phyloP scores from a whole-genome alignment of 768 basidiomycete genomes.

The Mycena polygramma region DNA sequence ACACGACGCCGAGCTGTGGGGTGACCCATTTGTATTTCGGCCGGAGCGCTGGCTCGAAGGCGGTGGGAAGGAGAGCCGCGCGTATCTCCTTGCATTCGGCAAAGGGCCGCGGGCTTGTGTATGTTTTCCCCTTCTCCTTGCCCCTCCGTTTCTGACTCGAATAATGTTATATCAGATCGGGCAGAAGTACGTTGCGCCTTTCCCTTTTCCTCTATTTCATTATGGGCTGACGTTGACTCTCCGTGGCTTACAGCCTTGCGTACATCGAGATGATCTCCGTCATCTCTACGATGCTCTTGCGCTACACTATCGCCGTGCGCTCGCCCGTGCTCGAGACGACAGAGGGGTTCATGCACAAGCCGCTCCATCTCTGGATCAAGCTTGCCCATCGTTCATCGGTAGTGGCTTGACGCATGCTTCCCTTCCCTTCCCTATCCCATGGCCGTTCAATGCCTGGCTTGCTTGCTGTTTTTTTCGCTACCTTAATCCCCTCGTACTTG shows the following conservation, averaged over 20 bases:
- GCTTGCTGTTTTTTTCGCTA: too few species aligned
- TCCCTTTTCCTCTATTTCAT: too few species aligned
- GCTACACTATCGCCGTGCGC: conserved; percentile 43
- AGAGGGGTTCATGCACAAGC: conserved; percentile 49
- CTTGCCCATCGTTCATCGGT: too few species aligned
- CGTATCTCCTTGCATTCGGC: conserved; percentile 47
- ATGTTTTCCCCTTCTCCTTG: too few species aligned
- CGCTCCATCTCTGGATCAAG: conserved; percentile 5
- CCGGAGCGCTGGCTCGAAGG: conserved; percentile 54
- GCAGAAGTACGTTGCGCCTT: too few species aligned
- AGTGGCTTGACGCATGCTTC: too few species aligned
- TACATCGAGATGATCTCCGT: conserved; percentile 46
- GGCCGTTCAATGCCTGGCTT: background rate
- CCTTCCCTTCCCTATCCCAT: too few species aligned
- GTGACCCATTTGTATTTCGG: conserved; percentile 48
- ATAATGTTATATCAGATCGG: too few species aligned
- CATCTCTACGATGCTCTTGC: conserved; percentile 42
- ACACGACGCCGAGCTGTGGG: conserved; percentile 49
- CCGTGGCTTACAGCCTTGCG: conserved; percentile 37
- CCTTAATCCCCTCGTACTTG: too few species aligned
- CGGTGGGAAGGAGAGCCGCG: conserved; percentile 34
- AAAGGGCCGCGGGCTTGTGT: too few species aligned
- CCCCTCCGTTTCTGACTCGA: too few species aligned
- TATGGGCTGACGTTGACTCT: too few species aligned
- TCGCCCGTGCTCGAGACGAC: conserved; percentile 40